Evolutionary conservation across 2,329 filamentous ascomycete species (phyloP), one percentile per base, ranked within the genome.

Genomic region (Fusarium sp.): DNA sequence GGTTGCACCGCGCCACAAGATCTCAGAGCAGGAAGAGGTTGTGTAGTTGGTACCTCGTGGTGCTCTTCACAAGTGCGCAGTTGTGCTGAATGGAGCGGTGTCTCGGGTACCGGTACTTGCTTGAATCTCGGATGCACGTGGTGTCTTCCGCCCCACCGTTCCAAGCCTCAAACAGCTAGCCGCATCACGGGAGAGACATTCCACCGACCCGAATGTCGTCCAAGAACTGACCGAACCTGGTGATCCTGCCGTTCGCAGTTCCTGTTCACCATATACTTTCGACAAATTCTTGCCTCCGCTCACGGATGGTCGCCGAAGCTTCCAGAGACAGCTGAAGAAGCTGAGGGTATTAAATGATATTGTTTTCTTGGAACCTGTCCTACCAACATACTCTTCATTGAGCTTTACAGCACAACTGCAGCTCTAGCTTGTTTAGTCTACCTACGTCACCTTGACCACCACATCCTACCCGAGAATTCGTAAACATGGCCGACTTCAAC

Each of bases 401-500:
- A 62, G 42, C 72, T 56, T 50, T 54, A 45, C 34, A 18, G 31
- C 27, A 31, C 38, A 59, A 54, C 58, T 35, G 37, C 54, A 70
- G 45, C 24, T 31, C 35, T 38, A 58, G 45, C 29, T 38, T 27
- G 29, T 62, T 59, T 60, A 27, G 45, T 50, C 22, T 16, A 69
- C 47, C 61, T 72, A 74, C 72, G 67, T 70, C 72, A 75, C 69
- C 20, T 38, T 54, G 16, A 62, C 34, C 58, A 42, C 64, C 64
- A 64, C 62, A 34, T 38, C 64, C 42, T 38, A 60, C 54, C 38
- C 37, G 42, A 64, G 16, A 75, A 27, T 10, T 29, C 38, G 38
- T 56, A 64, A 58, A 42, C 62, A 82, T 82, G 82, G 75, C 76
- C 62, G 78, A 80, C 27, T 73, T 76, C n/a, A 66, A 66, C 59